These are phyloP conservation scores for Trichoderma sp. DNA, from an alignment of 2,329 filamentous ascomycete species.

Conservation along the genomic window DNA sequence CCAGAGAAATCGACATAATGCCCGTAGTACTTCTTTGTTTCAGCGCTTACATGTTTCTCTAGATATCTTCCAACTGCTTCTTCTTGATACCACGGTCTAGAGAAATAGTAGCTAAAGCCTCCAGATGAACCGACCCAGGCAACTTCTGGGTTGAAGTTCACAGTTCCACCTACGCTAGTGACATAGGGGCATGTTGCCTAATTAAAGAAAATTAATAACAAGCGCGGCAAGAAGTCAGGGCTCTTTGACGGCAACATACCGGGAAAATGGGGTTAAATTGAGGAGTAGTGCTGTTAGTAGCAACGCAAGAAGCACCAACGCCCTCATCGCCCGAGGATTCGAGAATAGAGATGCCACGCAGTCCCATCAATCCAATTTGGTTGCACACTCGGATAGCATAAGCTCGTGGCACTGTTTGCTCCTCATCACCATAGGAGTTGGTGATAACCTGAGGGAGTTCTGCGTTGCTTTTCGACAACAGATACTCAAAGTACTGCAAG, in stretches of 20 bases:
- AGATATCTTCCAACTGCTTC: slow-evolving; percentile 41
- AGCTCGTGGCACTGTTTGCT: slow-evolving; percentile 49
- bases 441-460: slow-evolving; percentile 54
- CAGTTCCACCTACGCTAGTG: slow-evolving; percentile 51
- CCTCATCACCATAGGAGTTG: slow-evolving; percentile 58
- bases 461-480: slow-evolving; percentile 43
- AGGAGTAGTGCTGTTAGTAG: slow-evolving; percentile 23
- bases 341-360: slow-evolving; percentile 50
- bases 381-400: slow-evolving; percentile 54
- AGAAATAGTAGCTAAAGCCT: slow-evolving; percentile 53
- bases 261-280: slow-evolving; percentile 46
- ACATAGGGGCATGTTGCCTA: slow-evolving; percentile 43
- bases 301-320: slow-evolving; percentile 38
- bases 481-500: slow-evolving; percentile 49
- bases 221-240: background rate
- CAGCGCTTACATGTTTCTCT: slow-evolving; percentile 34
- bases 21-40: slow-evolving; percentile 43
- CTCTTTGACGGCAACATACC: slow-evolving; percentile 10
- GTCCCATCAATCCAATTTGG: slow-evolving; percentile 50
- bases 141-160: slow-evolving; percentile 35
- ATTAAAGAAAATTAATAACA: background rate
- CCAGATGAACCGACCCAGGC: slow-evolving; percentile 46
- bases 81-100: slow-evolving; percentile 44
- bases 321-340: slow-evolving; percentile 52
- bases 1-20: slow-evolving; percentile 37